Percentiles rank a stretch among this genome's conserved stretches.
These are phyloP conservation scores for Zygosaccharomyces rouxii DNA, from an alignment of 805 yeast genomes.

Conservation along the genomic window DNA sequence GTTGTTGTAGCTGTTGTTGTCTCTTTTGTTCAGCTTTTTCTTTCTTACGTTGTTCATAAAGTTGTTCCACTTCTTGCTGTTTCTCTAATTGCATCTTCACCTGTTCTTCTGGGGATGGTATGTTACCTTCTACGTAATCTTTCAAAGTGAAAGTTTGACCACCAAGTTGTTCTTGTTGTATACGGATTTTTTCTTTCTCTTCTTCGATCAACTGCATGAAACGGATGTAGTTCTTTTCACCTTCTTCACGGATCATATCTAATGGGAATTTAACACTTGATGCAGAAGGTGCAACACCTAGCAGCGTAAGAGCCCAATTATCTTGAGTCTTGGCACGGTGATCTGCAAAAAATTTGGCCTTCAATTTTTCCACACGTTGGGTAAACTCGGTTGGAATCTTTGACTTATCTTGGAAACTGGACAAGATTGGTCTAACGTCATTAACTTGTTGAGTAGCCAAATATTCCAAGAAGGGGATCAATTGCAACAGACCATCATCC, in stretches of 20 bases:
- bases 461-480: conserved; percentile 92
- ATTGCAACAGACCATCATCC: conserved; percentile 71
- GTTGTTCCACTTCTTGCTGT: conserved; percentile 38
- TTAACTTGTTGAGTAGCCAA: conserved; percentile 78
- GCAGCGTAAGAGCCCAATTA: conserved; percentile 53
- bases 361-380: conserved; percentile 68
- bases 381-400: conserved; percentile 75
- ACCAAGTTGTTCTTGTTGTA: conserved; percentile 75
- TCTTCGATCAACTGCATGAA: conserved; percentile 81
- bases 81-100: conserved; percentile 41
- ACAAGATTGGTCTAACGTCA: conserved; percentile 86
- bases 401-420: conserved; percentile 62
- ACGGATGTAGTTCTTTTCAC: conserved; percentile 80
- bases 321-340: conserved; percentile 40
- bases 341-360: conserved; percentile 65
- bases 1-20: conserved; percentile 10
- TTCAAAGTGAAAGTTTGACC: conserved; percentile 79
- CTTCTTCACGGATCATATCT: conserved; percentile 86
- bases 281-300: conserved; percentile 46
- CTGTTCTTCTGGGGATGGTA: conserved; percentile 69
- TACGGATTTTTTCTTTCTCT: conserved; percentile 59
- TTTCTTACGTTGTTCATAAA: conserved; percentile 31
- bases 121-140: conserved; percentile 78
- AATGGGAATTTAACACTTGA: conserved; percentile 52
- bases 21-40: conserved; percentile 11